Conservation (phyloP, 441 rosid genomes). For the Mallotus repandus region DNA sequence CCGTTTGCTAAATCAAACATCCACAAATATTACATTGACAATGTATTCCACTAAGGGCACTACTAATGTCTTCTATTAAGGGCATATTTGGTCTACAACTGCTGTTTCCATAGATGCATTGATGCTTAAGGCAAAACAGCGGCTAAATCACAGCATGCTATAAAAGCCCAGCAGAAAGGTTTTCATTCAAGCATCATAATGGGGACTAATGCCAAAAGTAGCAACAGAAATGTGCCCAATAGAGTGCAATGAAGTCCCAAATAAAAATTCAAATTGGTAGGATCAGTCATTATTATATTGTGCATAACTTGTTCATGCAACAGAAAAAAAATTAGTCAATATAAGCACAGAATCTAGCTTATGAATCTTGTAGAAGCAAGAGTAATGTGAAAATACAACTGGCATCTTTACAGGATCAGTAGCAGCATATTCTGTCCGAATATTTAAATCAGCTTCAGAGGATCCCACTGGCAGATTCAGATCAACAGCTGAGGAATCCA, state of each 20-base stretch:
- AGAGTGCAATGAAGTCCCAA: no score
- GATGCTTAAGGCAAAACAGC: background rate
- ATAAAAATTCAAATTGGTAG: background rate
- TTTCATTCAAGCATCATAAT: background rate
- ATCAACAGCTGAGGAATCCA: conserved; percentile 38
- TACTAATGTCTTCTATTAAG: background rate
- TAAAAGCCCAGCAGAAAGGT: background rate
- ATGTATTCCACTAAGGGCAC: no score
- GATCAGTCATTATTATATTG: background rate
- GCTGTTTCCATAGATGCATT: background rate
- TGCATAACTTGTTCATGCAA: background rate
- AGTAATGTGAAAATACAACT: background rate
- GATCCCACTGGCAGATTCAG: conserved; percentile 23
- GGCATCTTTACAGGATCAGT: conserved; percentile 38
- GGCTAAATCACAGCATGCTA: background rate
- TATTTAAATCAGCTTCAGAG: conserved; percentile 25
- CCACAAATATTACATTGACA: background rate
- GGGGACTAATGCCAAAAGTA: background rate
- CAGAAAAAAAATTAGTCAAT: background rate
- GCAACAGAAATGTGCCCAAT: no score
- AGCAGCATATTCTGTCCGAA: conserved; percentile 10
- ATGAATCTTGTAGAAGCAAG: background rate
- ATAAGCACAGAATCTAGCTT: background rate
- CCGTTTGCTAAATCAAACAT: background rate
- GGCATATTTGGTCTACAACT: background rate